Evolutionary conservation across 352 stramenopile species (phyloP), one percentile per base, ranked within the genome.

Genomic region (Phytophthora pistaciae): DNA sequence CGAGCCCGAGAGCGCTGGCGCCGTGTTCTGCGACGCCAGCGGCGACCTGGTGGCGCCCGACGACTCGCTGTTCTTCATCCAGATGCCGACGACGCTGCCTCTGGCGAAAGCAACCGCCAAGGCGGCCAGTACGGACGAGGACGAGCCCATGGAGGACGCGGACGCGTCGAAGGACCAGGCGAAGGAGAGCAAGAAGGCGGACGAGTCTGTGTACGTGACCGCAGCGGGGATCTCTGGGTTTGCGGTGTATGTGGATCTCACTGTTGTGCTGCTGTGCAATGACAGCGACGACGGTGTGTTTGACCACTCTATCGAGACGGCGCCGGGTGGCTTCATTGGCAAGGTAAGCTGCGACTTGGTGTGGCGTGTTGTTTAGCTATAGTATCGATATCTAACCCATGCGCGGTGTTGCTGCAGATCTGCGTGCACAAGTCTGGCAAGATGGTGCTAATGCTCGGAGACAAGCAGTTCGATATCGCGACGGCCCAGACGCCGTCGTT

Each of bases 401-500:
- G 7, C 16, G 40, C 5, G 16, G 0, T 18, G 5, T 49, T 48
- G 9, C 5, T 16, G 25, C 56, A 95, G 86, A 84, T 96, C 29
- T 90, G 86, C 36, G 90, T 96, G 64, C 88, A 91, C 67, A 90
- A 90, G 72, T 96, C 90, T 3, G 90, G 90, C 61, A 95, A 94
- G 78, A 90, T 89, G 25, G 85, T 96, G 73, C 71, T 96, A 1
- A 85, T 96, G 78, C 84, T 96, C 33, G 87, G 88, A 23, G 90
- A 94, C 81, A 96, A 95, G 77, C 85, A 90, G 53, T 96, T 96
- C 44, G 87, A 96, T 53, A 85, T 96, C 10, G 86, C 87, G 27
- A 75, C 82, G 6, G 86, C 86, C 36, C 90, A 94, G 68, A 94
- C 90, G 13, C 88, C 90, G 53, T 89, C 87, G 29, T 94, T 95